Evolutionary conservation across 345 rosid genomes (phyloP).

Genomic region (Gossypium rotundifolium): DNA sequence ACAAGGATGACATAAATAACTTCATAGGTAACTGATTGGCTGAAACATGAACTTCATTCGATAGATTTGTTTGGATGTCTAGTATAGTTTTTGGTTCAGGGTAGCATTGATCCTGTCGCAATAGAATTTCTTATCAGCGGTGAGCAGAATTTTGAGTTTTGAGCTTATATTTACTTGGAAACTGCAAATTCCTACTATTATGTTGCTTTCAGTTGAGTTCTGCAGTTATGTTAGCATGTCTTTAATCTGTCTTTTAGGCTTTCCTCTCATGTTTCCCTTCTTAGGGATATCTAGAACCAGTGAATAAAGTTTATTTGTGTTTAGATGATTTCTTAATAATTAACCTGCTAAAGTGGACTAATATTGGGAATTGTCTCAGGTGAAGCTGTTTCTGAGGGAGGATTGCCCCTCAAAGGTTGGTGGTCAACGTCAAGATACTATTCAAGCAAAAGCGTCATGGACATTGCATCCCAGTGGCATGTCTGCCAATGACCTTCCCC

Average conservation of each 20-base stretch:
- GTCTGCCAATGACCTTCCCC: slow-evolving; percentile 28
- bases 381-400: slow-evolving; percentile 37
- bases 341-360: slow-evolving; percentile 4
- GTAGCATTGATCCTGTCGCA: not conserved
- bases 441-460: slow-evolving; percentile 13
- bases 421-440: slow-evolving; percentile 19
- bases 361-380: slow-evolving; percentile 27
- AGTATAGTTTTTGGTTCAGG: not conserved
- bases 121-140: not conserved
- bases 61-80: not conserved
- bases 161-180: not conserved
- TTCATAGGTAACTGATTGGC: not conserved
- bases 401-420: slow-evolving; percentile 50
- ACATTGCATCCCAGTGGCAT: slow-evolving; percentile 12
- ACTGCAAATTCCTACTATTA: not conserved
- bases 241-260: not conserved
- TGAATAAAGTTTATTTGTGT: not conserved
- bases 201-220: not conserved
- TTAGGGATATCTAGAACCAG: not conserved
- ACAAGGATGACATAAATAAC: not conserved
- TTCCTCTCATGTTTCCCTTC: not conserved
- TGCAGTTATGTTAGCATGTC: not conserved
- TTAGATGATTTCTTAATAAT: not conserved
- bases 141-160: not conserved
- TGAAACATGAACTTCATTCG: not conserved